Evolutionary conservation across 495 filamentous ascomycete species (phyloP), one percentile per base, ranked within the genome.

Genomic region (Tuber magnatum): DNA sequence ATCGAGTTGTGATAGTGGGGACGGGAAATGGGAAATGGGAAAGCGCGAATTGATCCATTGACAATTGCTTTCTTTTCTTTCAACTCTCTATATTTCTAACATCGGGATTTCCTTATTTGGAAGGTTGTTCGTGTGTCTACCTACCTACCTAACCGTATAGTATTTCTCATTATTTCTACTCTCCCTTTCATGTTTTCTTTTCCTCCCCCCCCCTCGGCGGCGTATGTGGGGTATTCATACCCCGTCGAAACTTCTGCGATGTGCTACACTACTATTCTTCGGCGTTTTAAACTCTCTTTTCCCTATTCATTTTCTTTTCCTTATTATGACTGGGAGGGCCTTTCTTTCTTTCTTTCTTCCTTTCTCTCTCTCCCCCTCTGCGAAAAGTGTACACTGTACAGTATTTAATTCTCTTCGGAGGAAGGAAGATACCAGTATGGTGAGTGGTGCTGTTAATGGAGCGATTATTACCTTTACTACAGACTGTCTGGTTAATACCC

Each of bases 31-130:
- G 70, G 32, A 32, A 39, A 65, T 71, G 39, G 28, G 38, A 32
- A 41, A 71, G 38, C 18, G 38, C 18, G 70, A 8, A 42, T 71
- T 71, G 28, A 41, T 61, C 70, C 46, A 32, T 43, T 71, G 28
- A 43, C 70, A 43, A 39, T 71, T 65, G 28, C 56, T 65, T 65
- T 71, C 28, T 24, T 71, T 71, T 20, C n/a, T 56, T 65, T 65
- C 28, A 20, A 14, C 56, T 65, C 51, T 61, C n/a, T 32, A 61
- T n/a, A 10, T 65, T 61, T 20, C 56, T 35, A 65, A 65, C 28
- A 20, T 20, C 5, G n/a, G 56, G 28, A 65, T 20, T 3, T 35
- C 28, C 6, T 65, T 35, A 35, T 65, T 65, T 20, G n/a, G 7
- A 35, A 35, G 56, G 56, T 35, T 65, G 12, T 35, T 61, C 14